Conservation (phyloP, 2,329 filamentous ascomycete genomes). For the Ustilaginoidea virens region DNA sequence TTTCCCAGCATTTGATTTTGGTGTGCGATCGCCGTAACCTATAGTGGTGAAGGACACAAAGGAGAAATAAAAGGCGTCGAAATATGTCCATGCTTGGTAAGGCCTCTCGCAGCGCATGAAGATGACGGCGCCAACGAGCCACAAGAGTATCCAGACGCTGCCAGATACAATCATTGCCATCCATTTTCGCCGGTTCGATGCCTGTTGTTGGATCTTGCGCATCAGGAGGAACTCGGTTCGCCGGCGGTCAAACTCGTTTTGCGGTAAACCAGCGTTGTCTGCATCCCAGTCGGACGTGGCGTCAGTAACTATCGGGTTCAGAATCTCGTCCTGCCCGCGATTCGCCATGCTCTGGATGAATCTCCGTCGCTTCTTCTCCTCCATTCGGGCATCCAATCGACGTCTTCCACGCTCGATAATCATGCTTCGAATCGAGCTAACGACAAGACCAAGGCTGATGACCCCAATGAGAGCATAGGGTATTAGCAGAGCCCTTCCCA, state of each 20-base stretch:
- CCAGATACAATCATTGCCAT: slow-evolving; percentile 53
- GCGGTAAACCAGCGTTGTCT: slow-evolving; percentile 6
- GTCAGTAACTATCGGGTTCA: slow-evolving; percentile 29
- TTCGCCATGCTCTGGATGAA: slow-evolving; percentile 29
- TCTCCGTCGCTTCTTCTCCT: slow-evolving; percentile 40
- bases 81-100: slow-evolving; percentile 56
- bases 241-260: slow-evolving; percentile 41
- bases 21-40: slow-evolving; percentile 70
- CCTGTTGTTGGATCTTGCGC: slow-evolving; percentile 59
- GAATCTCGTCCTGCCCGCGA: slow-evolving; percentile 29
- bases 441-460: slow-evolving; percentile 70
- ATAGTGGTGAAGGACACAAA: slow-evolving; percentile 75
- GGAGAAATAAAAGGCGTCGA: slow-evolving; percentile 69
- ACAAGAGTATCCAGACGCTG: slow-evolving; percentile 55
- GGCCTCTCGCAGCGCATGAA: slow-evolving; percentile 41
- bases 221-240: slow-evolving; percentile 64
- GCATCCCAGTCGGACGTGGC: slow-evolving; percentile 4
- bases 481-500: slow-evolving; percentile 58
- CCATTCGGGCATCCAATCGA: slow-evolving; percentile 38
- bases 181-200: slow-evolving; percentile 56
- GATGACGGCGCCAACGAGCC: slow-evolving; percentile 65
- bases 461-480: slow-evolving; percentile 75
- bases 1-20: slow-evolving; percentile 61
- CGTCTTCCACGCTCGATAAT: slow-evolving; percentile 41
- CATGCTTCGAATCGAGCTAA: slow-evolving; percentile 60